Percentiles rank a stretch among this genome's conserved stretches.
Conservation (phyloP, 208 protist species). For the Zelonia costaricensis region DNA sequence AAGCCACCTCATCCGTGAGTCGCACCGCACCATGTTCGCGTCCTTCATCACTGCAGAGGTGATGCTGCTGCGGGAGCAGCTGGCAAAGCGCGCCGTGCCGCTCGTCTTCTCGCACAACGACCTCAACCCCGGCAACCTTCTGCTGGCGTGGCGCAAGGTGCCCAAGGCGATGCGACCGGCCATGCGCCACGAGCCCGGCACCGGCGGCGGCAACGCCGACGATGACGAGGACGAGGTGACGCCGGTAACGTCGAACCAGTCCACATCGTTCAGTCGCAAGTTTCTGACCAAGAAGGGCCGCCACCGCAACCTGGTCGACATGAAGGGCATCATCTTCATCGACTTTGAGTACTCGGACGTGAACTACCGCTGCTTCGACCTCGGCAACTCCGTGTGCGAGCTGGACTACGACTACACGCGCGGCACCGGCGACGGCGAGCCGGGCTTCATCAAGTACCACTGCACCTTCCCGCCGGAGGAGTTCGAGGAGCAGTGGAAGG, state of each 20-base stretch:
- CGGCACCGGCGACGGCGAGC: conserved; percentile 59
- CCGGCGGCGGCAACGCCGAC: conserved; percentile 5
- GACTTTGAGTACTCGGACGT: conserved; percentile 89
- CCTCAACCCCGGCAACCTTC: conserved; percentile 83
- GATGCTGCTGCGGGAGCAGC: conserved; percentile 44
- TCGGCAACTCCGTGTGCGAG: conserved; percentile 87
- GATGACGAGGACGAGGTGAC: conserved; percentile 56
- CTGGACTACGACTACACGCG: conserved; percentile 86
- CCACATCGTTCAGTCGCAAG: conserved; percentile 50
- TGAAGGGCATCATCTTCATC: conserved; percentile 74
- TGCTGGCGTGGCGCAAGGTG: conserved; percentile 63
- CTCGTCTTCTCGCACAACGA: conserved; percentile 87
- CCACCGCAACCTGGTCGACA: conserved; percentile 74
- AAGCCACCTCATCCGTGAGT: conserved; percentile 40
- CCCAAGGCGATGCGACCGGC: conserved; percentile 29
- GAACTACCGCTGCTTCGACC: conserved; percentile 85
- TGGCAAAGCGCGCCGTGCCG: conserved; percentile 44
- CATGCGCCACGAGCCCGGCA: not conserved
- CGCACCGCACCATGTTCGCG: conserved; percentile 41
- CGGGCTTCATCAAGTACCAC: conserved; percentile 83
- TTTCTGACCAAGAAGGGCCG: conserved; percentile 66
- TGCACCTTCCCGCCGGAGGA: conserved; percentile 50
- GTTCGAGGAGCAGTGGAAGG: conserved; percentile 52
- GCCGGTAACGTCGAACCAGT: conserved; percentile 43
- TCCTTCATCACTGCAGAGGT: conserved; percentile 56